Conservation (phyloP, 2,329 filamentous ascomycete genomes). For the Trichoderma sp. region DNA sequence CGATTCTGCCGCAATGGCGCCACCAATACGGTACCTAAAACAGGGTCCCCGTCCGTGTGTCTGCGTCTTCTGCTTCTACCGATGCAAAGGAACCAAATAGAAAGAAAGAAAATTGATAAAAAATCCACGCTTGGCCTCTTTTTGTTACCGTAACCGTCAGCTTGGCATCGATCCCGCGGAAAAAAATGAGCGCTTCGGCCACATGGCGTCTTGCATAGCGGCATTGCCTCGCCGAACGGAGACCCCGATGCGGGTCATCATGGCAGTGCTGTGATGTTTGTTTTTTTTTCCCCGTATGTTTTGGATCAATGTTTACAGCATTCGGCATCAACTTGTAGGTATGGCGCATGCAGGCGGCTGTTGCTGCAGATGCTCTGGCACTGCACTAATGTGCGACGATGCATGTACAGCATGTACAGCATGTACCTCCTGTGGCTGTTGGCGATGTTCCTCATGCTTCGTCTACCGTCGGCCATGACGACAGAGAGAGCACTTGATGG, state of each 20-base stretch:
- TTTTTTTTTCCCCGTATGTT: not conserved
- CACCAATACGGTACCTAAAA: not conserved
- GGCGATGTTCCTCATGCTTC: too few relatives aligned
- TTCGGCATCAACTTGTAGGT: not conserved
- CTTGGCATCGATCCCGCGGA: constrained; percentile 2
- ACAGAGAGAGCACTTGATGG: too few relatives aligned
- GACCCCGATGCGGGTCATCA: constrained; percentile 20
- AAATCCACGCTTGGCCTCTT: not conserved
- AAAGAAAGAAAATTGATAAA: not conserved
- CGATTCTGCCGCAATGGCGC: constrained; percentile 3
- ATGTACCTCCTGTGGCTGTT: too few relatives aligned
- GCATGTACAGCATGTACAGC: too few relatives aligned
- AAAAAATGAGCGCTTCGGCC: constrained; percentile 1
- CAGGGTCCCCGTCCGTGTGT: not conserved
- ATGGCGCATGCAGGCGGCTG: not conserved
- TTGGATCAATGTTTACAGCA: not conserved
- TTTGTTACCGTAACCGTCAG: not conserved
- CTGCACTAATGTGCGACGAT: not conserved
- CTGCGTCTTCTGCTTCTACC: not conserved
- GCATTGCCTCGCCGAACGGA: constrained; percentile 14
- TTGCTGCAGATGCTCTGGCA: not conserved
- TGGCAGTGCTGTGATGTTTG: constrained; percentile 11
- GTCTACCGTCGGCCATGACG: not conserved
- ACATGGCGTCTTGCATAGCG: constrained; percentile 8
- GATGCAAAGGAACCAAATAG: not conserved